phyloP scores from a whole-genome alignment of 2,329 filamentous ascomycete genomes.

The Fusarium mangiferae region DNA sequence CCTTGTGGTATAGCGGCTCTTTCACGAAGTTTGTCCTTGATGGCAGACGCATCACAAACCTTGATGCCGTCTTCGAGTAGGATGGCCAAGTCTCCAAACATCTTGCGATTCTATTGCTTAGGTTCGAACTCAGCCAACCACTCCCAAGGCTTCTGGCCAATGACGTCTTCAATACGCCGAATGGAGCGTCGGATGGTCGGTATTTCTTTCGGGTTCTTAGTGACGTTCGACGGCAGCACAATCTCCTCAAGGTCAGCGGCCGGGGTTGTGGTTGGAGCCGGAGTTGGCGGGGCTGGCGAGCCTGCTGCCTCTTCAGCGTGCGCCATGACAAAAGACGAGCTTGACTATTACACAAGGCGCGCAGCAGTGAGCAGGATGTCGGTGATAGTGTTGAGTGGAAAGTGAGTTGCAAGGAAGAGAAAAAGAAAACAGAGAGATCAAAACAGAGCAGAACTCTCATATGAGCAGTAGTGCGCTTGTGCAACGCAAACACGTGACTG shows the following conservation, averaged over 20 bases:
- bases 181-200: background rate
- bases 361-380: background rate
- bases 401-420: background rate
- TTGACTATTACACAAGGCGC: rapidly evolving
- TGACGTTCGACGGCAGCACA: background rate
- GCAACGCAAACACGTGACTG: background rate
- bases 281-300: background rate
- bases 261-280: background rate
- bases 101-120: background rate
- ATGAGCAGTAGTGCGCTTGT: background rate
- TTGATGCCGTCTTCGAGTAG: background rate
- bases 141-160: conserved; percentile 9
- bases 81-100: conserved; percentile 1
- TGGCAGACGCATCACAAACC: background rate
- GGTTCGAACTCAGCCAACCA: background rate
- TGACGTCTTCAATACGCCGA: background rate
- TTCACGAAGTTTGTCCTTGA: background rate
- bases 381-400: background rate
- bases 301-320: background rate
- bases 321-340: background rate
- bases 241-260: background rate
- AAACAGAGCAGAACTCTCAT: background rate
- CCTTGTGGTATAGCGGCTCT: background rate
- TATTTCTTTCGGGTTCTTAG: background rate
- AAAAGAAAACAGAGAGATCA: background rate